Evolutionary conservation across 805 yeast species (phyloP).

Genomic region (Jamesozyma piceae): DNA sequence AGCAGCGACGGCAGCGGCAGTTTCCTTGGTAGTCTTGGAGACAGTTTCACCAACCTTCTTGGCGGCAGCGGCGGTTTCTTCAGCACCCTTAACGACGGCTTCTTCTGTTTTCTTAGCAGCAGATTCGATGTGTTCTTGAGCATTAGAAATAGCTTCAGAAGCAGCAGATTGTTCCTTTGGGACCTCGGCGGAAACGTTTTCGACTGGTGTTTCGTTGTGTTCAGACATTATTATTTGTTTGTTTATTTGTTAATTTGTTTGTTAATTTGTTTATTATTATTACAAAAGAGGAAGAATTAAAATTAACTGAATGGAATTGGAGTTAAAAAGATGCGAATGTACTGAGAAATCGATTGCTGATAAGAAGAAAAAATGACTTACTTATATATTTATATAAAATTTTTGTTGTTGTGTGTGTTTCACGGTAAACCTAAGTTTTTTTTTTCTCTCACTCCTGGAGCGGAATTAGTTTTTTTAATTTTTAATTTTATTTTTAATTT

Average conservation of each 20-base stretch:
- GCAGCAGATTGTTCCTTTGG: not conserved
- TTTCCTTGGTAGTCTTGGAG: not conserved
- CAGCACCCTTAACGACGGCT: not conserved
- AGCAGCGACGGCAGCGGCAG: conserved; percentile 1
- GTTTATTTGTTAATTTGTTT: not conserved
- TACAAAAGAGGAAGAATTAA: not conserved
- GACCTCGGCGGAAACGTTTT: not conserved
- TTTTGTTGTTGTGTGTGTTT: no score
- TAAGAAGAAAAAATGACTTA: no score
- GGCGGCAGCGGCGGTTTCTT: not conserved
- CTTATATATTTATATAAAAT: not conserved
- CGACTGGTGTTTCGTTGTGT: not conserved
- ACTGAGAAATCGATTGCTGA: no score
- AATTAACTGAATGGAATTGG: not conserved
- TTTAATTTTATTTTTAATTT: no score
- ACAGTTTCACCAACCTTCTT: not conserved
- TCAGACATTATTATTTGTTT: not conserved
- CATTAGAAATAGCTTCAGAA: not conserved
- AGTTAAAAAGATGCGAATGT: no score
- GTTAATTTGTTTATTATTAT: not conserved
- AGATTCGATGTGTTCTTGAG: not conserved
- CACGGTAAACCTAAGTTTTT: no score
- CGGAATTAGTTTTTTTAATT: no score
- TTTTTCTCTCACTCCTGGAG: no score
- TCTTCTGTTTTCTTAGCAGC: not conserved